Evolutionary conservation across 768 basidiomycete genomes (phyloP).

Genomic region (Auriscalpium vulgare): DNA sequence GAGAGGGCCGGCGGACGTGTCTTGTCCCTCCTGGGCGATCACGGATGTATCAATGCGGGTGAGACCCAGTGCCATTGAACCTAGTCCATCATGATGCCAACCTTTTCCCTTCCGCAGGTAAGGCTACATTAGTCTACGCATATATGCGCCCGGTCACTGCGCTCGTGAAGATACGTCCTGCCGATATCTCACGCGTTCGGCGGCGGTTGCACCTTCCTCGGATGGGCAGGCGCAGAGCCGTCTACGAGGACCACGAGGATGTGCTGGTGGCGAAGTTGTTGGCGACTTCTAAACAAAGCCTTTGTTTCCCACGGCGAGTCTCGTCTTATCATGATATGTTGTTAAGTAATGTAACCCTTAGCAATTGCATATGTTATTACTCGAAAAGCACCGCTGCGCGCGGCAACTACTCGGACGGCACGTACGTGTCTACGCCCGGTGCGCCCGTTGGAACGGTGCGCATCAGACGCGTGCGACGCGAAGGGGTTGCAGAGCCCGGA

Average conservation of each 20-base stretch:
- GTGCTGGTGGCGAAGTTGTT: constrained; percentile 30
- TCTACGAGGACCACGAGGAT: constrained; percentile 49
- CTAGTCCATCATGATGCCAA: too few relatives aligned
- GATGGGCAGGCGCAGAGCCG: constrained; percentile 33
- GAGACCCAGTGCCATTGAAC: not conserved
- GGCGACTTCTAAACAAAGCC: not conserved
- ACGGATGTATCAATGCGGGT: constrained; percentile 94
- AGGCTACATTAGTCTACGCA: constrained; percentile 5
- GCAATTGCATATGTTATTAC: too few relatives aligned
- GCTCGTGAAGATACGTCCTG: constrained; percentile 65
- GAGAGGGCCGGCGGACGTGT: constrained; percentile 58
- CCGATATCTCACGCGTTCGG: constrained; percentile 91
- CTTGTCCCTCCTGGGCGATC: constrained; percentile 81
- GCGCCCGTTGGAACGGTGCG: too few relatives aligned
- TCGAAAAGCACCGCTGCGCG: too few relatives aligned
- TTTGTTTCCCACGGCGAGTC: not conserved
- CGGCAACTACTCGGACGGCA: too few relatives aligned
- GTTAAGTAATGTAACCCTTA: too few relatives aligned
- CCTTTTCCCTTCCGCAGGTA: constrained; percentile 52
- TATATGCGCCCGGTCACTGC: not conserved
- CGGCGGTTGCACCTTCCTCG: constrained; percentile 40
- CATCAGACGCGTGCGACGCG: too few relatives aligned
- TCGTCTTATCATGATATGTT: not conserved
- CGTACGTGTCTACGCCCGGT: too few relatives aligned
- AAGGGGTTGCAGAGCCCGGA: too few relatives aligned